Percentiles rank a stretch among this genome's conserved stretches.
Conservation (phyloP, 2,329 filamentous ascomycete species). For the Aphanoascus verrucosus region DNA sequence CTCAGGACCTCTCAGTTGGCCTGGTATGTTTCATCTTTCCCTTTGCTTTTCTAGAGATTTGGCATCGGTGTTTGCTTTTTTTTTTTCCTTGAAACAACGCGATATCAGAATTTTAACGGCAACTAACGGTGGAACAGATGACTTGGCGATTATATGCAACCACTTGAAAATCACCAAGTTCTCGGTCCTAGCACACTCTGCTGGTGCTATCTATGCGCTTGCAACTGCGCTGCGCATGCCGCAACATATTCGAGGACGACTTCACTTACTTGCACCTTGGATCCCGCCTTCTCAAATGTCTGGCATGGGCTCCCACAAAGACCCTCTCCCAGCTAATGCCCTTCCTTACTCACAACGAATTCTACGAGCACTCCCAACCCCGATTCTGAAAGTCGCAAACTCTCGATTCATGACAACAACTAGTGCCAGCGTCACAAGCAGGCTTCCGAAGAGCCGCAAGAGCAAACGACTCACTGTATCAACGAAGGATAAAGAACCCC, state of each 20-base stretch:
- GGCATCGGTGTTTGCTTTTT: background rate
- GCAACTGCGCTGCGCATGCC: slow-evolving; percentile 93
- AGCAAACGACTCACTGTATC: slow-evolving; percentile 20
- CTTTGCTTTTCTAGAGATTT: background rate
- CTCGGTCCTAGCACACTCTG: slow-evolving; percentile 89
- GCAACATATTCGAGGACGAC: slow-evolving; percentile 84
- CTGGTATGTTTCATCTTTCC: slow-evolving; percentile 49
- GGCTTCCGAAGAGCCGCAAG: slow-evolving; percentile 56
- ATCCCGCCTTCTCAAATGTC: slow-evolving; percentile 92
- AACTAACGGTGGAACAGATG: slow-evolving; percentile 39
- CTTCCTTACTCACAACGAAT: slow-evolving; percentile 88
- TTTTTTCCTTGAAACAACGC: slow-evolving; percentile 23
- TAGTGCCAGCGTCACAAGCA: slow-evolving; percentile 72
- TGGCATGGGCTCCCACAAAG: slow-evolving; percentile 61
- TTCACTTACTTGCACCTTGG: slow-evolving; percentile 91
- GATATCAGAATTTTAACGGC: background rate
- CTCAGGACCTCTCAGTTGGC: slow-evolving; percentile 81
- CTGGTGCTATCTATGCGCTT: slow-evolving; percentile 93
- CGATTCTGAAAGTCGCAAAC: slow-evolving; percentile 86
- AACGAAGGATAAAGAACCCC: slow-evolving; percentile 23
- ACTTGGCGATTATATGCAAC: slow-evolving; percentile 90
- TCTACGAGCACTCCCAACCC: slow-evolving; percentile 76
- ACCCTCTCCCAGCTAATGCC: slow-evolving; percentile 63
- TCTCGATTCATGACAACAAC: slow-evolving; percentile 91
- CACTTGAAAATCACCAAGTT: slow-evolving; percentile 88